Conservation (phyloP, 768 basidiomycete species). For the Lactarius deliciosus region DNA sequence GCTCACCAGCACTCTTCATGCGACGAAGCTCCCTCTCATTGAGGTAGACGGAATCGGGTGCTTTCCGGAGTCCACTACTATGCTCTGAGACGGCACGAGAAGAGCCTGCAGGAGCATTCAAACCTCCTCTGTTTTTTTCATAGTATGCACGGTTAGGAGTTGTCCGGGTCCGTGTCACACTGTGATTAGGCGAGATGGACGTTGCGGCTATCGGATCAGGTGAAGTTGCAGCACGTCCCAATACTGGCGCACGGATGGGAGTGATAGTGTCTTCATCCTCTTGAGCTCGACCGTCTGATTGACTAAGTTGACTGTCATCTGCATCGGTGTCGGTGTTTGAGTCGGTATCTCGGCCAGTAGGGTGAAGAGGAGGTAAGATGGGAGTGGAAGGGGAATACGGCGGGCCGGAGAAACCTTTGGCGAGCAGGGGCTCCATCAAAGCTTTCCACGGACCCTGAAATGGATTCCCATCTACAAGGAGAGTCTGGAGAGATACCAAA, state of each 20-base stretch:
- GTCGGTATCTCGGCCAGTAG: slow-evolving; percentile 47
- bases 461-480: slow-evolving; percentile 94
- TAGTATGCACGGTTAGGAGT: slow-evolving; percentile 55
- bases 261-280: slow-evolving; percentile 78
- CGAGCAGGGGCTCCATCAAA: slow-evolving; percentile 79
- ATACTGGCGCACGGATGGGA: slow-evolving; percentile 54
- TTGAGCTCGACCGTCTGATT: slow-evolving; percentile 41
- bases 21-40: slow-evolving; percentile 32
- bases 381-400: slow-evolving; percentile 67
- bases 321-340: slow-evolving; percentile 48
- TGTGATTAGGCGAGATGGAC: slow-evolving; percentile 29
- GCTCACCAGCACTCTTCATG: slow-evolving; percentile 87
- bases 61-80: slow-evolving; percentile 17
- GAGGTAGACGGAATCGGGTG: slow-evolving; percentile 45
- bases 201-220: slow-evolving; percentile 40
- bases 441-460: slow-evolving; percentile 94
- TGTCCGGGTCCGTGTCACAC: slow-evolving; percentile 64
- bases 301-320: slow-evolving; percentile 52
- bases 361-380: slow-evolving; percentile 51
- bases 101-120: slow-evolving; percentile 5
- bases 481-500: slow-evolving; percentile 76
- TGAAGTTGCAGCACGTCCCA: slow-evolving; percentile 53
- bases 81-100: slow-evolving; percentile 20
- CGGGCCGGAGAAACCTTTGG: slow-evolving; percentile 58
- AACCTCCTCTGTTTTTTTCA: slow-evolving; percentile 33